A percentile compares a stretch with the other conserved stretches of the same genome.
These are phyloP conservation scores for Tolypocladium sp. DNA, from an alignment of 2,329 filamentous ascomycete species.

Conservation along the genomic window DNA sequence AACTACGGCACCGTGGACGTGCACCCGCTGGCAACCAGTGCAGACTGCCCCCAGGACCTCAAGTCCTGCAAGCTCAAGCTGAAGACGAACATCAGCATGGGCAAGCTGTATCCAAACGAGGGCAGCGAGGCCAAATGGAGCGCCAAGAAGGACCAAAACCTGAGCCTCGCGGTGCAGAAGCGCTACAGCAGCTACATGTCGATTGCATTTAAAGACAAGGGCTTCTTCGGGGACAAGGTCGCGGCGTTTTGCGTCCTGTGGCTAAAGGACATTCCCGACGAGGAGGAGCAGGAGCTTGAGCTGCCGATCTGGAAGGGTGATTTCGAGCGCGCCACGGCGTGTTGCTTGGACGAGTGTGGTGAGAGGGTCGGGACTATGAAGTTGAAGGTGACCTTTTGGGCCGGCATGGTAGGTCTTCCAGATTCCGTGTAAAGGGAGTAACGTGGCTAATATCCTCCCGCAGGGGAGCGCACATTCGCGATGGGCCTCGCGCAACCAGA, in stretches of 20 bases:
- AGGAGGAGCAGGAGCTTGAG: conserved; percentile 49
- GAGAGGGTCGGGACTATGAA: conserved; percentile 37
- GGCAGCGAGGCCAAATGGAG: conserved; percentile 41
- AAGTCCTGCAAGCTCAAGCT: conserved; percentile 47
- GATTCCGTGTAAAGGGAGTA: too few species aligned
- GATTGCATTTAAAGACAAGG: conserved; percentile 38
- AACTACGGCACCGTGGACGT: conserved; percentile 63
- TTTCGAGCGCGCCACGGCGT: conserved; percentile 35
- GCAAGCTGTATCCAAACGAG: conserved; percentile 43
- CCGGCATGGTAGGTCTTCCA: conserved; percentile 21
- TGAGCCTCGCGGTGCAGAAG: conserved; percentile 47
- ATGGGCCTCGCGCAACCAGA: conserved; percentile 23
- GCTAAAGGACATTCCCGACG: conserved; percentile 61
- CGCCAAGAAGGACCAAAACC: conserved; percentile 32
- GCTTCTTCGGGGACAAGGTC: conserved; percentile 40
- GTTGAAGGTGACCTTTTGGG: conserved; percentile 23
- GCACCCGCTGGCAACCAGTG: conserved; percentile 35
- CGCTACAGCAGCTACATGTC: conserved; percentile 49
- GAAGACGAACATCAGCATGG: conserved; percentile 44
- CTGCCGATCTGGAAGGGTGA: conserved; percentile 59
- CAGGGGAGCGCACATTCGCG: conserved; percentile 25
- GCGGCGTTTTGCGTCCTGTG: conserved; percentile 56
- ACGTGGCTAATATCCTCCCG: background rate
- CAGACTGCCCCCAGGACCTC: conserved; percentile 37
- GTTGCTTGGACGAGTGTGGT: conserved; percentile 33